Conservation (phyloP, 495 filamentous ascomycete species). For the Aspergillus affinis region DNA sequence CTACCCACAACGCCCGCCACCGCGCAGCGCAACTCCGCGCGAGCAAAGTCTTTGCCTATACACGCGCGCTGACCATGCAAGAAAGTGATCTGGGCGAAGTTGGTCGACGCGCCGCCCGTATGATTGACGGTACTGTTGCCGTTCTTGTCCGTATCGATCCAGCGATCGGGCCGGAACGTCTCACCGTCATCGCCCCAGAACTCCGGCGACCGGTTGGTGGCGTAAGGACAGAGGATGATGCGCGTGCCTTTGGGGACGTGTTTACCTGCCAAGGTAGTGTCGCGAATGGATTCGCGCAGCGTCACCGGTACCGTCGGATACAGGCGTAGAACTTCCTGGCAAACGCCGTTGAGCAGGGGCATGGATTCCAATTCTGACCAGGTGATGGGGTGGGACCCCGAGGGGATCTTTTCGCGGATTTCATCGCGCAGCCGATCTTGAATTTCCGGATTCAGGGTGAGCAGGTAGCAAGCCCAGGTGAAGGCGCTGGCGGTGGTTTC, state of each 20-base stretch:
- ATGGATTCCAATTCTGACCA: conserved; percentile 47
- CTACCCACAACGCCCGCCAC: conserved; percentile 37
- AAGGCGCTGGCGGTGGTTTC: conserved; percentile 56
- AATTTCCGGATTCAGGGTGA: conserved; percentile 45
- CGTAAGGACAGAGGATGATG: conserved; percentile 45
- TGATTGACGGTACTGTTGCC: conserved; percentile 31
- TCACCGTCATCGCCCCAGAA: conserved; percentile 46
- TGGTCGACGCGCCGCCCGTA: conserved; percentile 42
- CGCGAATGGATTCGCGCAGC: conserved; percentile 45
- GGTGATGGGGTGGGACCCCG: conserved; percentile 26
- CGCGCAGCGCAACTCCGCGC: conserved; percentile 38
- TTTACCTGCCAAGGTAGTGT: conserved; percentile 44
- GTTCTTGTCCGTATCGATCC: conserved; percentile 44
- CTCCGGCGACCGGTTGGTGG: conserved; percentile 38
- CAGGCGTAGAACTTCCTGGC: conserved; percentile 48
- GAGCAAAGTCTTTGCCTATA: conserved; percentile 53
- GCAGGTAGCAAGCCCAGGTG: conserved; percentile 53
- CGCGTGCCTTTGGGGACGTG: conserved; percentile 45
- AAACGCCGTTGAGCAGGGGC: conserved; percentile 53
- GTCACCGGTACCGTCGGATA: conserved; percentile 54
- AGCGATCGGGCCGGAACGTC: conserved; percentile 47
- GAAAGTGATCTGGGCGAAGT: conserved; percentile 49
- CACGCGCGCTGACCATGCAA: conserved; percentile 49
- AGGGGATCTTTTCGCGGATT: conserved; percentile 42
- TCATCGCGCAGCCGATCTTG: conserved; percentile 49